A percentile compares a stretch with the other conserved stretches of the same genome.
Conservation (phyloP, 768 basidiomycete genomes). For the Inosperma sp. region DNA sequence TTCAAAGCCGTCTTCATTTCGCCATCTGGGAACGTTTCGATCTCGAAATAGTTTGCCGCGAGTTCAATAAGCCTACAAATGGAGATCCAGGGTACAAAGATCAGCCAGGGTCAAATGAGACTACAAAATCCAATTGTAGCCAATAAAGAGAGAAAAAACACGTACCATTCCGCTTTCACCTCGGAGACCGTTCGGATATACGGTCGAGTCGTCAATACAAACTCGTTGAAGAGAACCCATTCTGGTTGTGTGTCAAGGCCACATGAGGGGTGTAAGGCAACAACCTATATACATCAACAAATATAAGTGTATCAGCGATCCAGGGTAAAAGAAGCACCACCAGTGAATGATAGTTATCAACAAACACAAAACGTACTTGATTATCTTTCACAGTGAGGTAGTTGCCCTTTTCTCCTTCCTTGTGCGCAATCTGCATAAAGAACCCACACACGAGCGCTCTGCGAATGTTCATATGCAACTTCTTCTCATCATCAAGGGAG, state of each 20-base stretch:
- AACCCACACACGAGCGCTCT: slow-evolving; percentile 87
- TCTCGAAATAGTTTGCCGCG: slow-evolving; percentile 62
- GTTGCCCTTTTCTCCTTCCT: slow-evolving; percentile 83
- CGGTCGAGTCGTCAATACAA: slow-evolving; percentile 82
- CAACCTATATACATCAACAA: slow-evolving; percentile 36
- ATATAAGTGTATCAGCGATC: background rate
- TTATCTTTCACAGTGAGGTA: slow-evolving; percentile 95
- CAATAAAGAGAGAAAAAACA: slow-evolving; percentile 1
- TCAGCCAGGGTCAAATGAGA: slow-evolving; percentile 2
- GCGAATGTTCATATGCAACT: slow-evolving; percentile 69
- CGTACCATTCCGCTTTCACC: slow-evolving; percentile 79
- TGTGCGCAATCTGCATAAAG: slow-evolving; percentile 98
- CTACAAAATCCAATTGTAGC: too few relatives aligned
- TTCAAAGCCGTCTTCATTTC: slow-evolving; percentile 66
- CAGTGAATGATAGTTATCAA: slow-evolving; percentile 69
- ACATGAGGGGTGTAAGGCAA: slow-evolving; percentile 79
- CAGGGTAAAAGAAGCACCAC: slow-evolving; percentile 69
- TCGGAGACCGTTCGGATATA: slow-evolving; percentile 93
- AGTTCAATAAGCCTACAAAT: slow-evolving; percentile 37
- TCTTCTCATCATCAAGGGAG: slow-evolving; percentile 62
- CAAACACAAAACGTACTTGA: slow-evolving; percentile 60
- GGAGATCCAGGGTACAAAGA: background rate
- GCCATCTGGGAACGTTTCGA: slow-evolving; percentile 57
- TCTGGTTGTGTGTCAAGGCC: slow-evolving; percentile 85
- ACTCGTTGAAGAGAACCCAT: slow-evolving; percentile 93